A percentile compares a stretch with the other conserved stretches of the same genome.
Evolutionary conservation across 345 rosid genomes (phyloP).

Genomic region (Heritiera littoralis): DNA sequence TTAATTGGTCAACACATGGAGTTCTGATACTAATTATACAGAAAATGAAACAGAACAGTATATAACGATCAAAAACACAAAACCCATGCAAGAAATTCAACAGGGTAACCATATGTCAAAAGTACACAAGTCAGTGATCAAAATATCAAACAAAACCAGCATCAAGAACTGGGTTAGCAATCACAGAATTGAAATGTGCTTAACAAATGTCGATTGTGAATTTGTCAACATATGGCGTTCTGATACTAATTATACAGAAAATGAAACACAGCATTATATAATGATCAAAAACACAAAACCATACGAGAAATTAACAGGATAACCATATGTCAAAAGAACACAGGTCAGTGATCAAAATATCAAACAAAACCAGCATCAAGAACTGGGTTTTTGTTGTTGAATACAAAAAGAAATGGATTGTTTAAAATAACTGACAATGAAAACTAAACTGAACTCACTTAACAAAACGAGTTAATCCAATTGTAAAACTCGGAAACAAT

Average conservation of each 20-base stretch:
- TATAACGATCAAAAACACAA: conserved; percentile 7
- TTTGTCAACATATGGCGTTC: neutral
- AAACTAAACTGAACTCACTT: conserved; percentile 29
- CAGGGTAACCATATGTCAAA: no score
- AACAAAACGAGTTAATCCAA: conserved; percentile 19
- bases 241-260: conserved; percentile 12
- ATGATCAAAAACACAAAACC: conserved; percentile 21
- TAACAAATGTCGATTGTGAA: conserved; percentile 12
- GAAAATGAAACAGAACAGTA: neutral
- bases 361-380: neutral
- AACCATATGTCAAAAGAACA: neutral
- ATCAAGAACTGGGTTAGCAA: conserved; percentile 16
- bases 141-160: no score
- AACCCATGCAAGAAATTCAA: no score
- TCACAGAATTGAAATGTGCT: conserved; percentile 19
- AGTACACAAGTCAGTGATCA: no score
- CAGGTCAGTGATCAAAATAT: neutral
- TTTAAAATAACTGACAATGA: conserved; percentile 15
- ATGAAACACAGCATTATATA: neutral
- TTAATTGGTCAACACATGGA: neutral
- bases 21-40: conserved; percentile 4
- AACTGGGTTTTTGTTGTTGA: conserved; percentile 18
- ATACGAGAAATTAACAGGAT: conserved; percentile 1
- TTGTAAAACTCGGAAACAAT: neutral
- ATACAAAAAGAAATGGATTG: conserved; percentile 10